A percentile compares a stretch with the other conserved stretches of the same genome.
Evolutionary conservation across 345 rosid genomes (phyloP).

Genomic region (Hypericum androsaemum): DNA sequence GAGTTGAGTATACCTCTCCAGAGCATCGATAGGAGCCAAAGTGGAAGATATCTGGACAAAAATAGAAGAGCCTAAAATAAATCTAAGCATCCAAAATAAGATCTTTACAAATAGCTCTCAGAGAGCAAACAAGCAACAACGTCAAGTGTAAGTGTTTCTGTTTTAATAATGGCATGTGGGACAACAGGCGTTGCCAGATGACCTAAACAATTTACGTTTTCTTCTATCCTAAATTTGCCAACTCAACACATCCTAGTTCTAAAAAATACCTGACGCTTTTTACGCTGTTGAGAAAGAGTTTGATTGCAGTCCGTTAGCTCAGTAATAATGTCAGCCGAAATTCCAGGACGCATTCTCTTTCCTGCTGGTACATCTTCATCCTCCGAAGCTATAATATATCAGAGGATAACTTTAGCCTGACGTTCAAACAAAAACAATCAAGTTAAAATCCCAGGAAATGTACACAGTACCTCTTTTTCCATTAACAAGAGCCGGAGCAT

Average conservation of each 20-base stretch:
- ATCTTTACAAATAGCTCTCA: slow-evolving; percentile 14
- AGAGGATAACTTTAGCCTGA: slow-evolving; percentile 7
- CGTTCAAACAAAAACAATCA: background rate
- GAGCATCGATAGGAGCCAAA: slow-evolving; percentile 50
- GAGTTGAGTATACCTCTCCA: slow-evolving; percentile 86
- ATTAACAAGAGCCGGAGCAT: slow-evolving; percentile 52
- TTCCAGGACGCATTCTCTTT: slow-evolving; percentile 49
- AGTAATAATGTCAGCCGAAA: slow-evolving; percentile 49
- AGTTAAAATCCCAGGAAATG: background rate
- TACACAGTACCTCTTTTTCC: slow-evolving; percentile 65
- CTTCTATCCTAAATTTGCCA: background rate
- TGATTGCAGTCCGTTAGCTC: slow-evolving; percentile 83
- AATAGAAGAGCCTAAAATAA: background rate
- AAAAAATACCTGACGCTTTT: slow-evolving; percentile 38
- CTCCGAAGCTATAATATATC: slow-evolving; percentile 31
- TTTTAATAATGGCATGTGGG: too few species aligned
- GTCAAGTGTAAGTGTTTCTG: background rate
- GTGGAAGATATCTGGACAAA: slow-evolving; percentile 55
- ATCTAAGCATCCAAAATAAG: background rate
- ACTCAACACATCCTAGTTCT: background rate
- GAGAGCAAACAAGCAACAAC: background rate
- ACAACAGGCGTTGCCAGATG: background rate
- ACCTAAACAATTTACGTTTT: background rate
- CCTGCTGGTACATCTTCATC: slow-evolving; percentile 35
- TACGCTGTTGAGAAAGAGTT: slow-evolving; percentile 83